phyloP scores from a whole-genome alignment of 164 flowering plant species.

The Brasenia schreberi region DNA sequence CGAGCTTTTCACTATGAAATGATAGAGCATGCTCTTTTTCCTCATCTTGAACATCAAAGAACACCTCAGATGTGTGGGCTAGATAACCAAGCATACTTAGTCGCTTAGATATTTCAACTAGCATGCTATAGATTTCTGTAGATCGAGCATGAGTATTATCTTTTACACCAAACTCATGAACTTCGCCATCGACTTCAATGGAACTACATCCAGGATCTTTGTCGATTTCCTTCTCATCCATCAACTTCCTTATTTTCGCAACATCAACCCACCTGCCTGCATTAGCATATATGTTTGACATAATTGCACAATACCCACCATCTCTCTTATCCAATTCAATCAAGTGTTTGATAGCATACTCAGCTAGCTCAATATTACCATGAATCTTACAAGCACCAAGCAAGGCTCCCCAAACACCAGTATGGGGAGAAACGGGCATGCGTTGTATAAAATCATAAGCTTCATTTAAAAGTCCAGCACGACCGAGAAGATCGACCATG shows the following conservation, averaged over 20 bases:
- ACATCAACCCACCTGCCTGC: constrained; percentile 25
- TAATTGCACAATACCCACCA: constrained; percentile 20
- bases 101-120: constrained; percentile 14
- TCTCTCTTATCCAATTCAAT: constrained; percentile 17
- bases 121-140: constrained; percentile 15
- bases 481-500: constrained; percentile 21
- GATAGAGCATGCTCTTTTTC: constrained; percentile 18
- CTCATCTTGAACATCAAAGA: constrained; percentile 23
- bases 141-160: constrained; percentile 17
- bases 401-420: constrained; percentile 23
- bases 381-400: constrained; percentile 26
- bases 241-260: constrained; percentile 15
- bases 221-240: constrained; percentile 15
- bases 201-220: constrained; percentile 13
- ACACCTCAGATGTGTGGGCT: constrained; percentile 16
- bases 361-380: constrained; percentile 21
- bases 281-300: constrained; percentile 28
- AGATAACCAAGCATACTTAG: constrained; percentile 18
- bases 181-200: constrained; percentile 15
- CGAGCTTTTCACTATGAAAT: constrained; percentile 16
- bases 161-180: constrained; percentile 20
- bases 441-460: constrained; percentile 18
- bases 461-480: constrained; percentile 19
- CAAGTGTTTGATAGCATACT: constrained; percentile 17
- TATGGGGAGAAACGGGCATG: constrained; percentile 22